phyloP scores from a whole-genome alignment of 73 alveolate species.

The Symbiodinium natans region DNA sequence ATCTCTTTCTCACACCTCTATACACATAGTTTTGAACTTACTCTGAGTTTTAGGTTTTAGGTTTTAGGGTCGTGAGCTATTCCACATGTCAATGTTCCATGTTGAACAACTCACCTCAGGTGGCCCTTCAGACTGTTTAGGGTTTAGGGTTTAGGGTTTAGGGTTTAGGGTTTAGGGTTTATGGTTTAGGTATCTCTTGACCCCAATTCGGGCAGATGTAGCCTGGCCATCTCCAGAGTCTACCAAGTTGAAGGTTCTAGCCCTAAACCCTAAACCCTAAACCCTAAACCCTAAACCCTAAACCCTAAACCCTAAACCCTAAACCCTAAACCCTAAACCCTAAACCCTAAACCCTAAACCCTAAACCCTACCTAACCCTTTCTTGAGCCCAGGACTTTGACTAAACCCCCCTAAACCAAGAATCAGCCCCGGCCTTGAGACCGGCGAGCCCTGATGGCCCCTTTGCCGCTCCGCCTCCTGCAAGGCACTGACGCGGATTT shows the following conservation, averaged over 20 bases:
- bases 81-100: too few species aligned
- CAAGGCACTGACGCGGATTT: neutral
- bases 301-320: neutral
- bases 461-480: neutral
- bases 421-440: neutral
- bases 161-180: neutral
- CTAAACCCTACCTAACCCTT: too few species aligned
- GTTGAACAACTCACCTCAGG: too few species aligned
- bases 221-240: too few species aligned
- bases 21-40: neutral
- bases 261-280: too few species aligned
- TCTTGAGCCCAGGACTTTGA: too few species aligned
- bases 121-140: too few species aligned
- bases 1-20: too few species aligned
- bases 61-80: neutral
- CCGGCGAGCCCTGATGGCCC: neutral
- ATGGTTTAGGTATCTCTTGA: neutral
- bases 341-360: neutral
- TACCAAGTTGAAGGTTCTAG: too few species aligned
- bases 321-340: neutral
- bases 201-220: too few species aligned
- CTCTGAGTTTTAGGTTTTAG: neutral
- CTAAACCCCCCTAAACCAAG: neutral
- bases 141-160: too few species aligned
- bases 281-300: too few species aligned